Conservation (phyloP, 1,284 basidiomycete species). For the Ustanciosporium gigantosporum region DNA sequence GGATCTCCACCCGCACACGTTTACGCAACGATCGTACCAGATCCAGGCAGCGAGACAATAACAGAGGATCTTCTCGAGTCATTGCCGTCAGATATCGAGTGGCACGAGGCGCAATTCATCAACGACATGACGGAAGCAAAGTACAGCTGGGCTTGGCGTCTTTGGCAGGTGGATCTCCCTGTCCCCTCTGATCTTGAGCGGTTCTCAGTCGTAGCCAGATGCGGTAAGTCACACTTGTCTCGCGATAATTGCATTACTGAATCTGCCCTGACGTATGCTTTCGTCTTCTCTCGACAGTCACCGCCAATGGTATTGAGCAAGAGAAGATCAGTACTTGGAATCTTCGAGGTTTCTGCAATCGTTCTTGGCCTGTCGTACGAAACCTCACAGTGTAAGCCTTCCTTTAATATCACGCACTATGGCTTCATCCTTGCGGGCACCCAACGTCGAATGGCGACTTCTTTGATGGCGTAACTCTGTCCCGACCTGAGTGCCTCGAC, state of each 20-base stretch:
- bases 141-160: constrained; percentile 41
- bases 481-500: constrained; percentile 67
- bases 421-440: constrained; percentile 90
- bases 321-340: constrained; percentile 34
- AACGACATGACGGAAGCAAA: too few species aligned
- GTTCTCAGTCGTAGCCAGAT: constrained; percentile 24
- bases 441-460: constrained; percentile 83
- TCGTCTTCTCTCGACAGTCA: constrained; percentile 5
- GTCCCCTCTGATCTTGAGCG: background rate
- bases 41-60: background rate
- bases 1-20: constrained; percentile 16
- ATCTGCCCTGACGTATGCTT: background rate
- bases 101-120: constrained; percentile 24
- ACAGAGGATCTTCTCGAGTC: constrained; percentile 12
- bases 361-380: constrained; percentile 42
- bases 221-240: constrained; percentile 11
- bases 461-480: constrained; percentile 71
- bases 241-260: background rate
- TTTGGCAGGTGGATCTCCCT: constrained; percentile 24
- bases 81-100: constrained; percentile 7
- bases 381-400: too few species aligned
- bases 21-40: constrained; percentile 8
- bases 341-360: constrained; percentile 40
- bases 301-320: constrained; percentile 33
- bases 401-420: too few species aligned